Evolutionary conservation across 2,329 filamentous ascomycete species (phyloP), one percentile per base, ranked within the genome.

Genomic region (Gaeumannomyces tritici): DNA sequence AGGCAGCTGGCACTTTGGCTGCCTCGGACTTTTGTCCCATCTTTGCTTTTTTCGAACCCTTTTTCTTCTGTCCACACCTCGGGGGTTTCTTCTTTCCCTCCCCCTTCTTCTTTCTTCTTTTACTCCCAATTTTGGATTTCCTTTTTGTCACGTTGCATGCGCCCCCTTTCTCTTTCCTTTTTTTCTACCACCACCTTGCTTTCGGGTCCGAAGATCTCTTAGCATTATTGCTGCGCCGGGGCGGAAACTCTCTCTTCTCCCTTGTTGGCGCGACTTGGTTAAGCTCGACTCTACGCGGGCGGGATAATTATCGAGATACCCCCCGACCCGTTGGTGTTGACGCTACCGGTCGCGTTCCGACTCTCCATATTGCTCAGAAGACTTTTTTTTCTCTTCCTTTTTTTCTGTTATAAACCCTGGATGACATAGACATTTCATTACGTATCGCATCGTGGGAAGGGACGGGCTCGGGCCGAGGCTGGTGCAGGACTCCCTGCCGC

Each of bases 281-380:
- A 13, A 18, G 35, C 35, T 42, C 35, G 35, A 42, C 35, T 5
- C 35, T 42, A 42, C 35, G 35, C 35, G 21, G 55, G 27, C 55
- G 55, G 27, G 27, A 57, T 57, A 57, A 57, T 57, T 42, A 15
- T 57, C 21, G 59, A 35, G 64, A 59, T 56, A 56, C 61, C 57
- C 54, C 55, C 35, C 35, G 35, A 15, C 15, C 35, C 35, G 35
- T 13, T 42, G 35, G 35, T 15, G 35, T 42, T 42, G 35, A 42
- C 35, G 35, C 35, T 31, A 11, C 12, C 31, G 12, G 8, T 31
- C 12, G 8, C 4, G 31, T 31, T 31, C 12, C 31, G 7, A 31
- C 31, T 31, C 31, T 31, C 31, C 13, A 15, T 42, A 15, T 42
- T 42, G 18, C 35, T 15, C 13, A 18, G 35, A 42, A 42, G 13